Evolutionary conservation across 2,329 filamentous ascomycete genomes (phyloP), one percentile per base, ranked within the genome.

Genomic region (Colletotrichum incanum): DNA sequence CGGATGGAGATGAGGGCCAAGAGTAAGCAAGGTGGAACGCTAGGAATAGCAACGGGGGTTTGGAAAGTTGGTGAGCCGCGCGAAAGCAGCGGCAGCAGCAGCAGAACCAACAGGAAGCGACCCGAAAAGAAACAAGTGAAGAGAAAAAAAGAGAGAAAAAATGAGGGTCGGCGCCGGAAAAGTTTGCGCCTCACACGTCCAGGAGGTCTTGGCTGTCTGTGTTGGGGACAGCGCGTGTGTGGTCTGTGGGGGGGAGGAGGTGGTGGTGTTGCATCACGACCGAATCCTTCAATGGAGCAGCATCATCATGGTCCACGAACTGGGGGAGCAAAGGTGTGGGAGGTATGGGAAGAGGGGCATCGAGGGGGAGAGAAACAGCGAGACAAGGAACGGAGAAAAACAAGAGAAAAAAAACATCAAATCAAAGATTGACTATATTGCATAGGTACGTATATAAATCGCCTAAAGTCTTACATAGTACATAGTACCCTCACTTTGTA

Each of bases 151-250:
- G 18, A 14, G 45, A 31, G n/a, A 43, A 39, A 43, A 37, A 45
- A 1, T 28, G 49, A 59, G 59, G 65, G 39, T 28, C 52, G 59
- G 47, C 50, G 23, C 6, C 56, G 28, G n/a, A 60, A 60, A 54
- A 20, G 26, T 55, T 45, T 55, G 61, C 49, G 61, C 50, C 61
- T 64, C 61, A 64, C 14, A 64, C 49, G 37, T 52, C 47, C 26
- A 54, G 61, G 61, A 64, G 61, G 65, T 65, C 70, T 70, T 70
- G 70, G 70, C 70, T 28, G 70, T 69, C 66, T 37, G 65, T 72
- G 59, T 72, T 69, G 54, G 61, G 69, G 45, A n/a, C 39, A 60
- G 41, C 58, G 37, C n/a, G 37, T 41, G 58, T 54, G 34, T 39
- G n/a, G 41, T 37, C 31, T 45, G 67, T 45, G 62, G 62, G 34